A percentile compares a stretch with the other conserved stretches of the same genome.
phyloP scores from a whole-genome alignment of 805 yeast species.

The Saturnispora serradocipensis region DNA sequence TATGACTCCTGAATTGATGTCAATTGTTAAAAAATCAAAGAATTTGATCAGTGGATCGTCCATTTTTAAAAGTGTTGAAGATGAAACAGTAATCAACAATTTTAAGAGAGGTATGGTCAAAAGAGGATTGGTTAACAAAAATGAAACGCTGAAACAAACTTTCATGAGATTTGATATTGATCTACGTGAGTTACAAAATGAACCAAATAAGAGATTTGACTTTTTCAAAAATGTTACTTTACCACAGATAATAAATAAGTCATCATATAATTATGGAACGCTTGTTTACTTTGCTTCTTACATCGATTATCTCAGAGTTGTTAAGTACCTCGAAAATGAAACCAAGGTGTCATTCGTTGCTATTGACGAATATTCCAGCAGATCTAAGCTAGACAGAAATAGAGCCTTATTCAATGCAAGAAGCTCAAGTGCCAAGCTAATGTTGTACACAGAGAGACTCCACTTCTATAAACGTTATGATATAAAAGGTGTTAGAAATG shows the following conservation, averaged over 20 bases:
- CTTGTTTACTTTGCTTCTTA: conserved; percentile 78
- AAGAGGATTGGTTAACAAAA: conserved; percentile 25
- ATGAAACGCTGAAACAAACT: conserved; percentile 49
- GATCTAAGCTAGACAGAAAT: conserved; percentile 59
- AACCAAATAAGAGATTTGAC: conserved; percentile 77
- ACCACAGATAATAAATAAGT: conserved; percentile 58
- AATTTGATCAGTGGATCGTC: conserved; percentile 46
- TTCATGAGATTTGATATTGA: conserved; percentile 60
- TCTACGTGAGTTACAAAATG: conserved; percentile 39
- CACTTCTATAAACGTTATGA: conserved; percentile 87
- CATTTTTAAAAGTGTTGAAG: conserved; percentile 41
- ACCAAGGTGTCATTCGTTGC: conserved; percentile 60
- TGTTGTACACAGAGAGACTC: conserved; percentile 89
- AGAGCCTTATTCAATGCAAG: conserved; percentile 56
- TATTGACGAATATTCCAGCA: conserved; percentile 75
- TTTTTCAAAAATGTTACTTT: conserved; percentile 65
- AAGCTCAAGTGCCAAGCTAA: conserved; percentile 32
- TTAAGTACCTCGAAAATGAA: conserved; percentile 55
- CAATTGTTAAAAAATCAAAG: conserved; percentile 37
- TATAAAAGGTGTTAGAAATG: conserved; percentile 72
- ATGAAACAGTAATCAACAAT: conserved; percentile 39
- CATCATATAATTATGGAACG: conserved; percentile 63
- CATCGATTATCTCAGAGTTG: conserved; percentile 72
- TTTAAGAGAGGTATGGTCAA: conserved; percentile 37
- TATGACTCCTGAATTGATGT: conserved; percentile 73